Evolutionary conservation across 768 basidiomycete genomes (phyloP).

Genomic region (Chalciporus chontae): DNA sequence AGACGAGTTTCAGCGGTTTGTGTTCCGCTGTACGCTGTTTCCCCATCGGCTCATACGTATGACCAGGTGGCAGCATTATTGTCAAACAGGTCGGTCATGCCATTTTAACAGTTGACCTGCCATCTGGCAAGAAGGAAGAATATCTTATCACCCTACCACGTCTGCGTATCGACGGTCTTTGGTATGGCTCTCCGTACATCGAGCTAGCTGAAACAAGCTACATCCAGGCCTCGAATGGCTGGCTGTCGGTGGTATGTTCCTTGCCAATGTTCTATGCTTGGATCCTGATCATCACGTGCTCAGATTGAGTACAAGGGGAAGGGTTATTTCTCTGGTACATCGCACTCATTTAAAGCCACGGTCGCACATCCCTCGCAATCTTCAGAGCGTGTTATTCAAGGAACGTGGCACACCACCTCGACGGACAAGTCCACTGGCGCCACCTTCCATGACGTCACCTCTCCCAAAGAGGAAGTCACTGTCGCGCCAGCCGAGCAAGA

Average conservation of each 20-base stretch:
- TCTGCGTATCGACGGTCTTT: conserved; percentile 90
- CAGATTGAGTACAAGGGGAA: conserved; percentile 93
- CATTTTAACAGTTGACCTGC: conserved; percentile 62
- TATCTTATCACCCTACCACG: conserved; percentile 92
- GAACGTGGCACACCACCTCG: conserved; percentile 74
- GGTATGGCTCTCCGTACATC: conserved; percentile 89
- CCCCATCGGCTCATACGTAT: conserved; percentile 2
- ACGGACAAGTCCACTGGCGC: conserved; percentile 44
- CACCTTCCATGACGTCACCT: conserved; percentile 74
- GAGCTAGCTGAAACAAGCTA: conserved; percentile 82
- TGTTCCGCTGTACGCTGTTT: conserved; percentile 4
- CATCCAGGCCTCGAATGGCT: conserved; percentile 69
- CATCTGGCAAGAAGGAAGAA: conserved; percentile 55
- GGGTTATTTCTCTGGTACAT: conserved; percentile 91
- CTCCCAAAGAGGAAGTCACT: conserved; percentile 71
- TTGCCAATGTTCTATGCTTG: not conserved
- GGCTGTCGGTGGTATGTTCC: conserved; percentile 44
- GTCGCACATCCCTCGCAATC: conserved; percentile 50
- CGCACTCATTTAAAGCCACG: conserved; percentile 87
- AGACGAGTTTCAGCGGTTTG: conserved; percentile 85
- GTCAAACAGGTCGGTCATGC: conserved; percentile 98
- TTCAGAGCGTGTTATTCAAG: conserved; percentile 59
- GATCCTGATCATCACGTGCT: conserved; percentile 37
- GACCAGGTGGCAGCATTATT: conserved; percentile 62
- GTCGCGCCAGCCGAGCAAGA: conserved; percentile 59